Evolutionary conservation across 306 rosid species (phyloP).

Genomic region (Pachyrhizus erosus): DNA sequence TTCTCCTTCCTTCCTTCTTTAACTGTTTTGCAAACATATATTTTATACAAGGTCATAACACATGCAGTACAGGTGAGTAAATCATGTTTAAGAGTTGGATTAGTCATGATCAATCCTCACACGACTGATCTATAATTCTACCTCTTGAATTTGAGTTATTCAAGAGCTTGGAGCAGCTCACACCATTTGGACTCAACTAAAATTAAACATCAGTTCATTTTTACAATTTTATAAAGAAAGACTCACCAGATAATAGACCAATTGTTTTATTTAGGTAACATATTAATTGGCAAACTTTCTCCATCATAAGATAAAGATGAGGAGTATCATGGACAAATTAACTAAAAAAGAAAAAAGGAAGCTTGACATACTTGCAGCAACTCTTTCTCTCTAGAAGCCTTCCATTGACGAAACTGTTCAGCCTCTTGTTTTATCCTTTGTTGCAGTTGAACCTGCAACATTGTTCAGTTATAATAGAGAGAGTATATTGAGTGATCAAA

Average conservation of each 20-base stretch:
- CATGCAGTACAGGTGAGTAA: slow-evolving; percentile 26
- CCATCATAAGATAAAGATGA: slow-evolving; percentile 10
- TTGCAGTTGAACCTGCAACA: slow-evolving; percentile 84
- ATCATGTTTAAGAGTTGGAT: slow-evolving; percentile 23
- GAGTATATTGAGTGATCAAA: not conserved
- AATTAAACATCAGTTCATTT: slow-evolving; percentile 7
- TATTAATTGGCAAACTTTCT: not conserved
- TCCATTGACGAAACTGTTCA: slow-evolving; percentile 99
- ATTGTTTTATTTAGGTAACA: slow-evolving; percentile 20
- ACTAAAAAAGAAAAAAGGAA: not conserved
- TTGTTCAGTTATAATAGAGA: slow-evolving; percentile 17
- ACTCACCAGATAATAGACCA: slow-evolving; percentile 4
- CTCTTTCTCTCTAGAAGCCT: slow-evolving; percentile 96
- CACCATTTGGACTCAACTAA: slow-evolving; percentile 17
- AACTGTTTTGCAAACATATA: slow-evolving; percentile 60
- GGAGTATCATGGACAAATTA: not conserved
- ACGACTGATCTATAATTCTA: not conserved
- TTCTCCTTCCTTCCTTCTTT: slow-evolving; percentile 94
- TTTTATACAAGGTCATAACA: slow-evolving; percentile 33
- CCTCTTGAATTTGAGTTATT: slow-evolving; percentile 30
- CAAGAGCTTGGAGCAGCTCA: slow-evolving; percentile 7
- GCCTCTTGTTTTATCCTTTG: slow-evolving; percentile 97
- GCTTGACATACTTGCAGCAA: slow-evolving; percentile 73
- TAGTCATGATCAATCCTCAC: slow-evolving; percentile 18
- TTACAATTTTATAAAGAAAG: not conserved